Evolutionary conservation across 2,329 filamentous ascomycete genomes (phyloP), one percentile per base, ranked within the genome.

Genomic region (Lachnellula hyalina): DNA sequence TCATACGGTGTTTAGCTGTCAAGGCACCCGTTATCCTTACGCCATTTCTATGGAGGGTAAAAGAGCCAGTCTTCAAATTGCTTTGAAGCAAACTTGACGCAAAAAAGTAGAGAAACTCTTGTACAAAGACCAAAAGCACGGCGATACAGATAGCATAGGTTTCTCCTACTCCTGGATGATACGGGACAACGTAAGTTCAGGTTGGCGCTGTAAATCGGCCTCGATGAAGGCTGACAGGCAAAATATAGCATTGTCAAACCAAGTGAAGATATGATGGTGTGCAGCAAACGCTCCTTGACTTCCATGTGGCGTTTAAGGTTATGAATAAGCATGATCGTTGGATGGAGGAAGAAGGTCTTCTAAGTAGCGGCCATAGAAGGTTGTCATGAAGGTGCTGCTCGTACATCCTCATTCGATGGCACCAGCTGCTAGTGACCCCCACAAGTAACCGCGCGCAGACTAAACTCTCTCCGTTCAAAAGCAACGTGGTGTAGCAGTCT

Each of bases 361-460:
- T 11, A 17, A 32, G 25, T 41, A 41, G 36, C 23, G 45, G 51
- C 49, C 54, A 56, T 38, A 47, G 36, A 40, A 48, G 52, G 46
- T 38, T 47, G 32, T 55, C 51, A 46, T 23, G 52, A 54, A 54
- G 36, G 42, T 21, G 38, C 28, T 28, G 19, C 36, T 47, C 38
- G 46, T 49, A 51, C 17, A 34, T 46, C 46, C 48, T 35, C 45
- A 53, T 61, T 61, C 54, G 54, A 55, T 52, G 40, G 21, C 40
- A 40, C 38, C 41, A 51, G 12, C 44, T 19, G 35, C 32, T 38
- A 7, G 44, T 7, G 40, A 52, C 12, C 42, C 19, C 52, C 25
- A 21, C 40, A 53, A 32, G 17, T 58, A 59, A 51, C 49, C 61
- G 60, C 62, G 62, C 62, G 59, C 61, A 59, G 57, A 48, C 53